Evolutionary conservation across 176 grass and related monocot species (phyloP).

Genomic region (Bonia amplexicaulis): DNA sequence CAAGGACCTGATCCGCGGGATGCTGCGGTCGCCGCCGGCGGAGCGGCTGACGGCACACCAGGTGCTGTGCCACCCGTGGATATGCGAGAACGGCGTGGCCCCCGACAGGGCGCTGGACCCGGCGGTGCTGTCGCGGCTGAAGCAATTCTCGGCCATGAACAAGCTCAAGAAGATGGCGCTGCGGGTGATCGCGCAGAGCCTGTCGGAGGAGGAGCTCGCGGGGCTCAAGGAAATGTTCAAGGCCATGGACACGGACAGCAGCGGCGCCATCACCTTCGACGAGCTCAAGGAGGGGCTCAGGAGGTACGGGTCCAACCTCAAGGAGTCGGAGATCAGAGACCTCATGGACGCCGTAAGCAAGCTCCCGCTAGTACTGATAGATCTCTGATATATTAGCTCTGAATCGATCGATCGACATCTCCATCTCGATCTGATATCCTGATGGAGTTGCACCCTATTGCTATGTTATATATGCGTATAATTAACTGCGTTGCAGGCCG

Average conservation of each 20-base stretch:
- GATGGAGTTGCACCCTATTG: too few species aligned
- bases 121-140: conserved; percentile 50
- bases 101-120: conserved; percentile 47
- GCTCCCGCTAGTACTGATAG: too few species aligned
- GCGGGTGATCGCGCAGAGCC: conserved; percentile 48
- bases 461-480: too few species aligned
- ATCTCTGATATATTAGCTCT: too few species aligned
- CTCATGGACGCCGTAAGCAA: conserved; percentile 54
- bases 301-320: conserved; percentile 44
- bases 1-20: conserved; percentile 61
- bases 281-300: conserved; percentile 58
- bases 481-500: conserved; percentile 6
- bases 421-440: too few species aligned
- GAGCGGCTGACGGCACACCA: conserved; percentile 57
- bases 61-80: conserved; percentile 69
- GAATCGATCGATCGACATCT: too few species aligned
- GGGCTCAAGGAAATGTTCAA: conserved; percentile 75
- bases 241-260: conserved; percentile 58
- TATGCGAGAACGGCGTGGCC: conserved; percentile 57
- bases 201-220: conserved; percentile 63
- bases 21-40: conserved; percentile 45
- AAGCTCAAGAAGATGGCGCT: conserved; percentile 65
- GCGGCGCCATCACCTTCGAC: conserved; percentile 69
- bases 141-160: conserved; percentile 71
- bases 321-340: conserved; percentile 50